phyloP scores from a whole-genome alignment of 495 filamentous ascomycete genomes.

The Podospora fimiseda region DNA sequence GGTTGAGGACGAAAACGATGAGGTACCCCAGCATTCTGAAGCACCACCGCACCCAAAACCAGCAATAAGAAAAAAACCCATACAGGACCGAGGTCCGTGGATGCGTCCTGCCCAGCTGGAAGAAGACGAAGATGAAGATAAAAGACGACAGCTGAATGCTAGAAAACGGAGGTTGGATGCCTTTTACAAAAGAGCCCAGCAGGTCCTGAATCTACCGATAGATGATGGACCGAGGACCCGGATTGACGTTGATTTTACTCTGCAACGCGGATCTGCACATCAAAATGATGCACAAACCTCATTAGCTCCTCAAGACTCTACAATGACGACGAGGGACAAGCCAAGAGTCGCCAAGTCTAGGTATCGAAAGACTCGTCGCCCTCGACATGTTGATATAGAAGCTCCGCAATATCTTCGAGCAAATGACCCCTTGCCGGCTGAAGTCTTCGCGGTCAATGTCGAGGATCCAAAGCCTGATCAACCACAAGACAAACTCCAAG shows the following conservation, averaged over 20 bases:
- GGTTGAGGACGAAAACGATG: slow-evolving; percentile 3
- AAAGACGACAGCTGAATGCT: slow-evolving; percentile 26
- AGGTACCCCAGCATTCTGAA: slow-evolving; percentile 1
- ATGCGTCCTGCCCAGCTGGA: slow-evolving; percentile 46
- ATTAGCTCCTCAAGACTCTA: slow-evolving; percentile 17
- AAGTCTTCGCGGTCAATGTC: slow-evolving; percentile 1
- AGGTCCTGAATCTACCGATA: slow-evolving; percentile 14
- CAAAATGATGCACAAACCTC: not conserved
- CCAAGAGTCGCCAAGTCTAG: slow-evolving; percentile 24
- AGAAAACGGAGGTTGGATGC: slow-evolving; percentile 44
- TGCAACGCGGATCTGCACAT: not conserved
- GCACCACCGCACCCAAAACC: slow-evolving; percentile 4
- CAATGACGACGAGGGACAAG: slow-evolving; percentile 23
- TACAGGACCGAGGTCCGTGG: slow-evolving; percentile 1
- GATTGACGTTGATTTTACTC: slow-evolving; percentile 15
- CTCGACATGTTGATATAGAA: slow-evolving; percentile 46
- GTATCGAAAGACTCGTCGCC: slow-evolving; percentile 43
- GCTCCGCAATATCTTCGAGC: slow-evolving; percentile 44
- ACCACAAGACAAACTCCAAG: slow-evolving; percentile 37
- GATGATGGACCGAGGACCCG: slow-evolving; percentile 21
- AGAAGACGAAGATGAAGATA: slow-evolving; percentile 26
- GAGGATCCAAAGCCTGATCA: slow-evolving; percentile 19
- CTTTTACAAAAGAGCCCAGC: slow-evolving; percentile 38
- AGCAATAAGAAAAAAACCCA: not conserved
- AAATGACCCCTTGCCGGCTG: slow-evolving; percentile 39